phyloP scores from a whole-genome alignment of 1,284 basidiomycete genomes.

The Trametes polyzona region DNA sequence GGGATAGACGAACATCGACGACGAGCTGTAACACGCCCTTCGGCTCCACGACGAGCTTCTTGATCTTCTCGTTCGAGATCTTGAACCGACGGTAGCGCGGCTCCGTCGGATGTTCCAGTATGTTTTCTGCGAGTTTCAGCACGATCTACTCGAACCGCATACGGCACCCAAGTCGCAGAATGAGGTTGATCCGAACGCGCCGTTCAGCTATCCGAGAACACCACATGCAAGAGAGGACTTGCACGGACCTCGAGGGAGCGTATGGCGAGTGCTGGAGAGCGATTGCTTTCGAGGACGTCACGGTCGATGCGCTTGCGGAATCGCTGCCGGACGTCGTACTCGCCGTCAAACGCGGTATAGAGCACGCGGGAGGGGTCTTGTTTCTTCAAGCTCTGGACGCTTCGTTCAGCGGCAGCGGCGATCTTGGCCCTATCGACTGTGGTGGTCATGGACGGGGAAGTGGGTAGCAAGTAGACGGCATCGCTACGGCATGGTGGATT shows the following conservation, averaged over 20 bases:
- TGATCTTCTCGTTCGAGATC: constrained; percentile 65
- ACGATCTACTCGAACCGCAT: constrained; percentile 32
- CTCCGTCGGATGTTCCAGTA: constrained; percentile 68
- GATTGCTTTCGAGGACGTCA: constrained; percentile 10
- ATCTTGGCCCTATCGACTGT: not conserved
- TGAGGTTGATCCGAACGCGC: too few relatives aligned
- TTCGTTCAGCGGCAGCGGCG: constrained; percentile 1
- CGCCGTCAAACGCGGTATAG: constrained; percentile 14
- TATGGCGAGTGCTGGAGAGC: constrained; percentile 1
- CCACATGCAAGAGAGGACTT: not conserved
- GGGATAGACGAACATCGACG: constrained; percentile 39
- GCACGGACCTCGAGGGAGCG: constrained; percentile 15
- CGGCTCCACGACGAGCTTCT: constrained; percentile 54
- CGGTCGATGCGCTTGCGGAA: constrained; percentile 13
- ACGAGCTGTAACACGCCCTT: constrained; percentile 78
- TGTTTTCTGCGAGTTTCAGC: constrained; percentile 65
- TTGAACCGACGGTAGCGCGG: constrained; percentile 71
- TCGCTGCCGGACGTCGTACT: constrained; percentile 8
- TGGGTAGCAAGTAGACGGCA: not conserved
- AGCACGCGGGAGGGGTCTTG: constrained; percentile 5
- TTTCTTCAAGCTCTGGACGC: not conserved
- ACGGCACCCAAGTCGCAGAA: too few relatives aligned
- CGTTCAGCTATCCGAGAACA: too few relatives aligned
- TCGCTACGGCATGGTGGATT: too few relatives aligned
- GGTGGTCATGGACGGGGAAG: not conserved